These are phyloP conservation scores for Fragilaria radians DNA, from an alignment of 108 stramenopile species.

Conservation along the genomic window DNA sequence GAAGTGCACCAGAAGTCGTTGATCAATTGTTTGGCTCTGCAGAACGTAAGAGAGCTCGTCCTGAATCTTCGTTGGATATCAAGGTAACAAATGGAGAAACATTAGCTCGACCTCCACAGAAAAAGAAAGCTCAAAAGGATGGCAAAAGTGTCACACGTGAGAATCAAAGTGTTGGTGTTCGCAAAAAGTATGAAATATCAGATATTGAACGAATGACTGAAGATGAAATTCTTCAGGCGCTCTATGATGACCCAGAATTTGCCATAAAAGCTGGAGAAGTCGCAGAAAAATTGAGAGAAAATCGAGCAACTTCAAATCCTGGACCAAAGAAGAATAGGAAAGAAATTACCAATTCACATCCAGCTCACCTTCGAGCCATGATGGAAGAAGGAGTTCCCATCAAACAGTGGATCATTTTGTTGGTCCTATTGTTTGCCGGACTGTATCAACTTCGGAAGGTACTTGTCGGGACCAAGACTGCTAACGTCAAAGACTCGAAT, in stretches of 20 bases:
- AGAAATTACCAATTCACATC: conserved; percentile 6
- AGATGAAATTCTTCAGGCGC: conserved; percentile 23
- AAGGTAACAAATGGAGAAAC: background rate
- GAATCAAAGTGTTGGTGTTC: conserved; percentile 29
- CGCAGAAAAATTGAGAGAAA: conserved; percentile 4
- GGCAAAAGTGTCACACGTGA: too few species aligned
- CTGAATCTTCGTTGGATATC: conserved; percentile 3
- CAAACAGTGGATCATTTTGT: conserved; percentile 30
- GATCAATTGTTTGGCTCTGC: background rate
- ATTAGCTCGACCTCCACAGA: background rate
- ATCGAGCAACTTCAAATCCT: background rate
- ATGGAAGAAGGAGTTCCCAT: conserved; percentile 34
- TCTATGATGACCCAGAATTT: conserved; percentile 37
- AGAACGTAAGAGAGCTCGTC: conserved; percentile 1
- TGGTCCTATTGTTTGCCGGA: conserved; percentile 19
- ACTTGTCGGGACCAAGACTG: background rate
- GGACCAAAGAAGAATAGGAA: background rate
- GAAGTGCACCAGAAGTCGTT: background rate
- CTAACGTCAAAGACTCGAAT: background rate
- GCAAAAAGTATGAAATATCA: conserved; percentile 11
- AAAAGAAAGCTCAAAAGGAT: background rate
- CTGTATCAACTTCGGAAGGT: conserved; percentile 26
- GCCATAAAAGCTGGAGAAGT: conserved; percentile 16
- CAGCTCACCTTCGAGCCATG: conserved; percentile 10
- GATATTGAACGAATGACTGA: conserved; percentile 31